Evolutionary conservation across 2,329 filamentous ascomycete species (phyloP).

Genomic region (Bretziella fagacearum): DNA sequence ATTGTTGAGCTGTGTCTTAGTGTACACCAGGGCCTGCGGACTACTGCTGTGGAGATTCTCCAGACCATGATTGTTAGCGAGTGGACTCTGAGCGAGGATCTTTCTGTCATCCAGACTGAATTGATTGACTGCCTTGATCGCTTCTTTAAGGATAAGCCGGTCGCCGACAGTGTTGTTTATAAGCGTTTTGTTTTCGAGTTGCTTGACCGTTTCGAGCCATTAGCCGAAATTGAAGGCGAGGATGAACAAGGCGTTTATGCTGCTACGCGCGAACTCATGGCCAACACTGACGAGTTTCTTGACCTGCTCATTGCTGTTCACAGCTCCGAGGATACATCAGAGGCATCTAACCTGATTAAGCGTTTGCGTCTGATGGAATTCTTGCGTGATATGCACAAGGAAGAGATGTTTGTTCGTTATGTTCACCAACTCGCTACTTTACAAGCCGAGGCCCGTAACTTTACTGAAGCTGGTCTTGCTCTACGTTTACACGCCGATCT

Average conservation of each 20-base stretch:
- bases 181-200: slow-evolving; percentile 85
- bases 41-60: slow-evolving; percentile 80
- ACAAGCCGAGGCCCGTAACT: slow-evolving; percentile 59
- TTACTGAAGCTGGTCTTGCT: slow-evolving; percentile 75
- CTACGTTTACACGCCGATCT: slow-evolving; percentile 81
- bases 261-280: slow-evolving; percentile 62
- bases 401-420: slow-evolving; percentile 91
- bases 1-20: slow-evolving; percentile 90
- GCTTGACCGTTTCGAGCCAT: slow-evolving; percentile 58
- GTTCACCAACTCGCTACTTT: slow-evolving; percentile 77
- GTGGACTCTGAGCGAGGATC: slow-evolving; percentile 86
- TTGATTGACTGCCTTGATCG: slow-evolving; percentile 88
- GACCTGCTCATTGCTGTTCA: slow-evolving; percentile 84
- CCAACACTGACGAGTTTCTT: slow-evolving; percentile 75
- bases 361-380: slow-evolving; percentile 89
- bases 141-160: slow-evolving; percentile 73
- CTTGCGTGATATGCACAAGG: slow-evolving; percentile 87
- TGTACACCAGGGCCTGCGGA: slow-evolving; percentile 78
- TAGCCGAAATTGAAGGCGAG: slow-evolving; percentile 42
- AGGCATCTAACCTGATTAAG: slow-evolving; percentile 72
- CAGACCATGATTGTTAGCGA: slow-evolving; percentile 98
- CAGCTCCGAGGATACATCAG: slow-evolving; percentile 52
- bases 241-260: slow-evolving; percentile 48
- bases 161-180: slow-evolving; percentile 78
- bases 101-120: slow-evolving; percentile 82